phyloP scores from a whole-genome alignment of 1,284 basidiomycete genomes.

The Boletus sp. region DNA sequence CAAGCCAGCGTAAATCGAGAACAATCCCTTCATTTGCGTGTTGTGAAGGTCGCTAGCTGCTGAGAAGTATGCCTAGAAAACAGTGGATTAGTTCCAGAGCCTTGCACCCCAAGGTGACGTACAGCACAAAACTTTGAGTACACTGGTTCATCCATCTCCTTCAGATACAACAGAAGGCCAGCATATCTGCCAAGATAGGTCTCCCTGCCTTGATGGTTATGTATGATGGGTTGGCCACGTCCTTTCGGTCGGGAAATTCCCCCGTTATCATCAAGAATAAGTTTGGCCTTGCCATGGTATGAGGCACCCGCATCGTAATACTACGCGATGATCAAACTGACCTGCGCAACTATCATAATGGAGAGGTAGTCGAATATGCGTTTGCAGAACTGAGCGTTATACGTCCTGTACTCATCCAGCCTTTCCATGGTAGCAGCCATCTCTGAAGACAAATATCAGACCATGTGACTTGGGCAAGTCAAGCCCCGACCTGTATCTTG shows the following conservation, averaged over 20 bases:
- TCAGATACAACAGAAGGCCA: conserved; percentile 88
- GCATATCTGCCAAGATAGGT: conserved; percentile 82
- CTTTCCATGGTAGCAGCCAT: conserved; percentile 94
- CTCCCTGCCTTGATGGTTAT: conserved; percentile 72
- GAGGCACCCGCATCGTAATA: not conserved
- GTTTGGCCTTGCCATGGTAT: conserved; percentile 47
- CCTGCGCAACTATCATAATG: conserved; percentile 88
- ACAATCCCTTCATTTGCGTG: conserved; percentile 73
- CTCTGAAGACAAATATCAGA: conserved; percentile 42
- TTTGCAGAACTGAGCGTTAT: conserved; percentile 89
- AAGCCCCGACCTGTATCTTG: conserved; percentile 68
- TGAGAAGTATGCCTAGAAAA: conserved; percentile 78
- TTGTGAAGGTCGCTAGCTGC: conserved; percentile 77
- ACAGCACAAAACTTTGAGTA: conserved; percentile 88
- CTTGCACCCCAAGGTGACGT: conserved; percentile 31
- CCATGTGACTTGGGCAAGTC: not conserved
- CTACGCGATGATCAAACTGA: conserved; percentile 22
- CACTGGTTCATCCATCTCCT: conserved; percentile 86
- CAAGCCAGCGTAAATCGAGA: conserved; percentile 54
- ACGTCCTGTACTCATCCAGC: conserved; percentile 82
- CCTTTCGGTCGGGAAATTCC: conserved; percentile 46
- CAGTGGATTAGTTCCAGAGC: conserved; percentile 5
- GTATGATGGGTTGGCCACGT: conserved; percentile 47
- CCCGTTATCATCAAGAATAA: conserved; percentile 57
- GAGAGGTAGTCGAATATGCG: conserved; percentile 85